Percentiles rank a stretch among this genome's conserved stretches.
phyloP scores from a whole-genome alignment of 768 basidiomycete genomes.

The Phaffia tasmanica region DNA sequence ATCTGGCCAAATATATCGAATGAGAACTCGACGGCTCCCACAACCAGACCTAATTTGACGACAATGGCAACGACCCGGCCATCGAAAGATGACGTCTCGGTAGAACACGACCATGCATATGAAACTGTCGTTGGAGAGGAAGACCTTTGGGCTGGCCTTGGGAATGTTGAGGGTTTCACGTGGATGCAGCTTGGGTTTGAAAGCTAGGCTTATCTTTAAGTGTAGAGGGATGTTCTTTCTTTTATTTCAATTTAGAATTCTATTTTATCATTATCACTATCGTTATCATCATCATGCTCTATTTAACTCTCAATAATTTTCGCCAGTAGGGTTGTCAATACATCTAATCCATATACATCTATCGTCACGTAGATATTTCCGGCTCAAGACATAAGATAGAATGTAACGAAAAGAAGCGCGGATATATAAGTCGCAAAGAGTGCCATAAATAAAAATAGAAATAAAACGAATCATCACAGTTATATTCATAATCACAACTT shows the following conservation, averaged over 20 bases:
- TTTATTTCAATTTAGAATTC: too few species aligned
- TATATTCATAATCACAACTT: not conserved
- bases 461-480: not conserved
- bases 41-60: too few species aligned
- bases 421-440: not conserved
- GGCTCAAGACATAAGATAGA: not conserved
- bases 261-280: too few species aligned
- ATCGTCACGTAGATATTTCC: too few species aligned
- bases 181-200: slow-evolving; percentile 23
- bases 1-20: not conserved
- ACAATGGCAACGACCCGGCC: too few species aligned
- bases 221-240: too few species aligned
- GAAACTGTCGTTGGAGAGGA: slow-evolving; percentile 20
- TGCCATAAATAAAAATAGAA: not conserved
- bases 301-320: too few species aligned
- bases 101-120: not conserved
- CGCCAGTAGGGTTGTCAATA: too few species aligned
- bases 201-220: not conserved
- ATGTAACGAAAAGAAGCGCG: not conserved
- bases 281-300: too few species aligned
- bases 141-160: slow-evolving; percentile 12
- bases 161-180: slow-evolving; percentile 4
- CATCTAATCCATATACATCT: too few species aligned
- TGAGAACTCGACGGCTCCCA: too few species aligned
- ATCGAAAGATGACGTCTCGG: too few species aligned